Base-by-base conservation (phyloP, 176 grass and related monocot genomes). In the Eragrostis curvula region DNA sequence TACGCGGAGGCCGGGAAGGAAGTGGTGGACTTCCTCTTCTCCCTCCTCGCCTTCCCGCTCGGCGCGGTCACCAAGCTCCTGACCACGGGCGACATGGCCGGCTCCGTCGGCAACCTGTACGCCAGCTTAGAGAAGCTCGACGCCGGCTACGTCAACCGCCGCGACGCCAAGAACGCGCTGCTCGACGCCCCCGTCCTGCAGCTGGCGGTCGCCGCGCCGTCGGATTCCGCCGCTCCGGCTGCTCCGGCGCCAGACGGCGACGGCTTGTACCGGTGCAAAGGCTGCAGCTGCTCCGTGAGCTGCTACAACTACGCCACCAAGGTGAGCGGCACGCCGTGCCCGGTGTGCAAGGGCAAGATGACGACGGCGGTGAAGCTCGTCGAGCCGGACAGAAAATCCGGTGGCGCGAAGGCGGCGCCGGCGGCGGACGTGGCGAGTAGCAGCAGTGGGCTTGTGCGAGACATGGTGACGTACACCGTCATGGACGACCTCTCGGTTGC, bases 21-120 rank as follows among this genome's bases (percentile, higher is more conserved):
- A 24, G 75, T 90, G 0, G 62, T 87, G 0, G 89, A 92, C 62
- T 95, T 95, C 63, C 75, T 95, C 13, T 68, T 95, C 11, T 46
- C 76, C 9, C 73, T 92, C 27, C 75, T 95, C 15, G 5, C 81
- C 3, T 2, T 92, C 10, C 89, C 87, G 13, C 6, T 87, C 1
- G 67, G 45, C 36, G 21, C 43, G 0, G 39, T 92, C 4, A 23
- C 52, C 1, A 87, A 85, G 16, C 77, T 90, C 8, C 59, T 90
- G 2, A 43, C 27, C 8, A 1, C 25, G 13, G 60, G 47, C 0
- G 13, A 12, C 45, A 84, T 90, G 82, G 70, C 70, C 9, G 75
- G 87, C 29, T 81, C 44, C 18, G 3, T 92, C 17, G 70, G 25
- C 0, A 81, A 68, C 29, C 72, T 94, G 0, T 70, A 87, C 55